These are phyloP conservation scores for Cardamine resedifolia DNA, from an alignment of 345 rosid genomes.

Conservation along the genomic window DNA sequence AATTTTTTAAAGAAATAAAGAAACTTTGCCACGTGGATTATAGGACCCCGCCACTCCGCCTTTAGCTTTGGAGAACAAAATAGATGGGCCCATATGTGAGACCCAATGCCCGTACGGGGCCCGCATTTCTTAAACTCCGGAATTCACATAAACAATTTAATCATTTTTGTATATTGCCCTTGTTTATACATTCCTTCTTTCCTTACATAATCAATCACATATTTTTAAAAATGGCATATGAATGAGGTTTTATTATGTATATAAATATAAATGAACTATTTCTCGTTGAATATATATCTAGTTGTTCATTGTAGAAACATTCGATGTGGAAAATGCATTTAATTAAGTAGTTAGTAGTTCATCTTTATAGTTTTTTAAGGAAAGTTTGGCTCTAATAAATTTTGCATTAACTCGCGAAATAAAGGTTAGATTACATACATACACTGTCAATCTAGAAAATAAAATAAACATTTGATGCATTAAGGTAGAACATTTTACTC, in stretches of 20 bases:
- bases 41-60: slow-evolving; percentile 28
- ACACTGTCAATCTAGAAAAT: too few species aligned
- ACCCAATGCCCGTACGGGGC: slow-evolving; percentile 27
- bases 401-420: too few species aligned
- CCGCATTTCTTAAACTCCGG: not conserved
- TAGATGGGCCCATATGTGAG: not conserved
- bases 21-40: slow-evolving; percentile 30
- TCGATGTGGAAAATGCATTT: too few species aligned
- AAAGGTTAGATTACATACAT: too few species aligned
- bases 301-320: not conserved
- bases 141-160: not conserved
- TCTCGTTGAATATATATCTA: not conserved
- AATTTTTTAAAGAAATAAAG: slow-evolving; percentile 15
- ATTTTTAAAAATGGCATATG: not conserved
- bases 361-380: too few species aligned
- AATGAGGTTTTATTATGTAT: not conserved
- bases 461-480: not conserved
- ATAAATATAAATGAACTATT: not conserved
- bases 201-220: not conserved
- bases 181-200: too few species aligned
- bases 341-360: too few species aligned
- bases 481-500: not conserved
- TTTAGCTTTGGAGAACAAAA: slow-evolving; percentile 13
- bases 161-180: not conserved
- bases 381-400: too few species aligned